Evolutionary conservation across 2,329 filamentous ascomycete genomes (phyloP).

Genomic region (Pseudogymnoascus sp.): DNA sequence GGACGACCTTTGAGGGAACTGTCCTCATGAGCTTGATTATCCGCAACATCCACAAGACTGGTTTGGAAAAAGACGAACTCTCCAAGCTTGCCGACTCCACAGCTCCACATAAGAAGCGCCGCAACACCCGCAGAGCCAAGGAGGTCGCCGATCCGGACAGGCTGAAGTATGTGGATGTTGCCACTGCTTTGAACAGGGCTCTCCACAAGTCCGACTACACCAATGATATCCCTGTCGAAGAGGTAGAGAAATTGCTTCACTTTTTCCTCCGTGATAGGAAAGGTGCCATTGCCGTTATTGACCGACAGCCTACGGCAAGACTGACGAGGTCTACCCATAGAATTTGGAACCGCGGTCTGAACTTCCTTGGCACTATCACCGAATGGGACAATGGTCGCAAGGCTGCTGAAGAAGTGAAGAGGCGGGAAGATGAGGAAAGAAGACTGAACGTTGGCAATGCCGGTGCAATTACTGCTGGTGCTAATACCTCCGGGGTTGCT

Average conservation of each 20-base stretch:
- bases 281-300: neutral
- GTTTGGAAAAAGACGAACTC: neutral
- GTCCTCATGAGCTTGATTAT: neutral
- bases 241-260: neutral
- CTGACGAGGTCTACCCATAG: neutral
- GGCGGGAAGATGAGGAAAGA: neutral
- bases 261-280: neutral
- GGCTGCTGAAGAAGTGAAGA: neutral
- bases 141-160: neutral
- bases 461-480: neutral
- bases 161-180: neutral
- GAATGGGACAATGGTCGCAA: neutral
- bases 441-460: neutral
- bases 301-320: neutral
- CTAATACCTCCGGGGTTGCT: neutral
- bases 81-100: neutral
- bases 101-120: neutral
- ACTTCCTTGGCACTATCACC: neutral
- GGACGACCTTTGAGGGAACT: neutral
- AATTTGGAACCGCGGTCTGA: neutral
- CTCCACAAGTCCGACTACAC: neutral
- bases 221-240: neutral
- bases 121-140: neutral
- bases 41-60: neutral
- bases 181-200: neutral